Evolutionary conservation across 257 asterid genomes (phyloP).

Genomic region (Forsythia viridissima): DNA sequence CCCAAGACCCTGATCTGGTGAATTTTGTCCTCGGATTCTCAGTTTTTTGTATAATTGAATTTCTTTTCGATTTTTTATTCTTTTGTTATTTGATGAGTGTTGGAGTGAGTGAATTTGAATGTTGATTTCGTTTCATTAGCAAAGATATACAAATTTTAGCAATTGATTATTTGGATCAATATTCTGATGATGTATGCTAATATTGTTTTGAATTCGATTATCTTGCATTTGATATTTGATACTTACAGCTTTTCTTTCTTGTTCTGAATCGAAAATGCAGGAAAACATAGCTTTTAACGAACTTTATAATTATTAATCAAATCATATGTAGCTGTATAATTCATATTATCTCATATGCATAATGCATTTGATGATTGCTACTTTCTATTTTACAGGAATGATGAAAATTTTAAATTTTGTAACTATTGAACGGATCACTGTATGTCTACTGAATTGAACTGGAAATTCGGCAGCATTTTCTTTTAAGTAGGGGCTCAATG

Average conservation of each 20-base stretch:
- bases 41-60: neutral
- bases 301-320: neutral
- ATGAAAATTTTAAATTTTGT: neutral
- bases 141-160: neutral
- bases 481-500: neutral
- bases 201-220: neutral
- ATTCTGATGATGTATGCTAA: neutral
- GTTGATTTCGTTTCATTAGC: neutral
- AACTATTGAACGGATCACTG: neutral
- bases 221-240: neutral
- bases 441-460: neutral
- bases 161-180: neutral
- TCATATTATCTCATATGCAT: neutral
- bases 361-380: neutral
- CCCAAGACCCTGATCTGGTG: constrained; percentile 86
- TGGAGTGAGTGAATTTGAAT: neutral
- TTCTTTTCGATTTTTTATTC: neutral
- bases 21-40: constrained; percentile 5
- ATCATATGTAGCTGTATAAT: neutral
- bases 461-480: neutral
- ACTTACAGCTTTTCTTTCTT: constrained; percentile 1
- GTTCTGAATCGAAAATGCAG: neutral
- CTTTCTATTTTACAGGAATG: neutral
- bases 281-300: neutral
- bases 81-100: neutral